Evolutionary conservation across 345 rosid species (phyloP).

Genomic region (Acer saccharum): DNA sequence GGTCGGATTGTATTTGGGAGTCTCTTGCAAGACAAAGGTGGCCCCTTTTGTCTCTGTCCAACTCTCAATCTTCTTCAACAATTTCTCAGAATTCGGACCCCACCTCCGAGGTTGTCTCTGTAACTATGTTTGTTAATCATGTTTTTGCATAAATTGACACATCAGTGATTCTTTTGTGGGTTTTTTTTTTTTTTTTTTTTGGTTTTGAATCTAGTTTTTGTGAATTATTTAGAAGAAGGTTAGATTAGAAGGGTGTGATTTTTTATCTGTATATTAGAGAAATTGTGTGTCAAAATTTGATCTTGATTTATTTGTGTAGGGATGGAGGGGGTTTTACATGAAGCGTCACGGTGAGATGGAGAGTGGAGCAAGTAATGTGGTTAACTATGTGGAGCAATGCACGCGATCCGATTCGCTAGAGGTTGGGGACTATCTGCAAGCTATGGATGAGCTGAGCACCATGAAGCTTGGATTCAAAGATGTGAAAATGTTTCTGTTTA

Average conservation of each 20-base stretch:
- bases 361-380: conserved; percentile 29
- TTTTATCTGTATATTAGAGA: not conserved
- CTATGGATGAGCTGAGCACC: conserved; percentile 35
- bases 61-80: conserved; percentile 22
- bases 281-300: not conserved
- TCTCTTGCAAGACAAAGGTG: conserved; percentile 57
- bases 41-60: conserved; percentile 39
- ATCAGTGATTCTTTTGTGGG: not conserved
- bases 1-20: conserved; percentile 72
- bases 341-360: conserved; percentile 42
- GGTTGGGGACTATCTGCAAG: conserved; percentile 41
- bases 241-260: not conserved
- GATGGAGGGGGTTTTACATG: conserved; percentile 48
- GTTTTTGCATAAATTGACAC: not conserved
- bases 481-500: conserved; percentile 50
- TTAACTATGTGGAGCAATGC: conserved; percentile 41
- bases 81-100: conserved; percentile 13
- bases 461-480: conserved; percentile 45
- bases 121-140: not conserved
- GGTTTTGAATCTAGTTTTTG: not conserved
- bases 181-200: not conserved
- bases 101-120: conserved; percentile 5
- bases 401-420: conserved; percentile 32
- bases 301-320: conserved; percentile 30
- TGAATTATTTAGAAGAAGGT: not conserved